phyloP scores from a whole-genome alignment of 768 basidiomycete genomes.

The Tulasnella sp. region DNA sequence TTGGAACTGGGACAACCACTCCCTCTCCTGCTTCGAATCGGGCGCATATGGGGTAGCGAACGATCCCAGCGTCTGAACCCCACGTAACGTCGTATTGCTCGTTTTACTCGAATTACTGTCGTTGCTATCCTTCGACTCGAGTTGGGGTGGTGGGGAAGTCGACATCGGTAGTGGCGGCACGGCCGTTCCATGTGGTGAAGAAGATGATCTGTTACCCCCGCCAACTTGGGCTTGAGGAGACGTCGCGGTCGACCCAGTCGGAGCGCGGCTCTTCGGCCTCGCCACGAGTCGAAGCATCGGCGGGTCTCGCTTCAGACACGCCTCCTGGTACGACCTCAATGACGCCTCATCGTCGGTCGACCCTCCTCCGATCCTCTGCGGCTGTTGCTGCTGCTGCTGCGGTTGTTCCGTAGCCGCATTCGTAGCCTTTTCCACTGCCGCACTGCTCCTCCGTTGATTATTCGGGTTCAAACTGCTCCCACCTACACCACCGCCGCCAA shows the following conservation, averaged over 20 bases:
- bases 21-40: constrained; percentile 9
- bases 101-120: not conserved
- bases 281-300: constrained; percentile 4
- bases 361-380: not conserved
- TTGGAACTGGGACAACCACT: constrained; percentile 1
- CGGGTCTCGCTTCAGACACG: constrained; percentile 15
- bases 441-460: not conserved
- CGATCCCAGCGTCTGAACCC: no score
- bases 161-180: no score
- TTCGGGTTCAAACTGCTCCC: not conserved
- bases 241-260: not conserved
- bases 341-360: not conserved
- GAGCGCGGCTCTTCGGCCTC: not conserved
- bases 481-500: not conserved
- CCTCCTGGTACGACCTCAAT: constrained; percentile 14
- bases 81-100: not conserved
- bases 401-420: not conserved
- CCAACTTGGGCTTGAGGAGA: not conserved
- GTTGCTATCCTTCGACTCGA: not conserved
- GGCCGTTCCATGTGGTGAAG: no score
- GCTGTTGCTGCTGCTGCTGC: constrained; percentile 1
- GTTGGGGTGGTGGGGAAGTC: not conserved
- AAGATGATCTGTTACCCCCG: no score
- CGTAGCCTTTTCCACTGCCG: not conserved
- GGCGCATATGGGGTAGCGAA: constrained; percentile 11